Evolutionary conservation across 1,284 basidiomycete species (phyloP).

Genomic region (Rhizopogon parksii): DNA sequence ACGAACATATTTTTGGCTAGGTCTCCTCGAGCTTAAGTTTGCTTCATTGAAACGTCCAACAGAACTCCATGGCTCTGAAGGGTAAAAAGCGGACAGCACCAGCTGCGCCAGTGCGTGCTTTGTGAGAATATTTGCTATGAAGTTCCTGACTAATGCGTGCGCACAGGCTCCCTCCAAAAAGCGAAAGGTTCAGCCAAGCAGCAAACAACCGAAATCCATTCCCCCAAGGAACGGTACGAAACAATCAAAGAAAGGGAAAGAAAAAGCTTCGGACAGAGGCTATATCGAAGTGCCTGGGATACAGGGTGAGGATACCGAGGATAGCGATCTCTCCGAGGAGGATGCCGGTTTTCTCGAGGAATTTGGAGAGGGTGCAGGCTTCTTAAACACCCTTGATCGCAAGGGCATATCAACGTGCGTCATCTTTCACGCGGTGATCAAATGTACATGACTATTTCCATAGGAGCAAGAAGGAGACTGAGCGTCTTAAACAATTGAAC

Average conservation of each 20-base stretch:
- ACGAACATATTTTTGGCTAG: background rate
- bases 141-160: conserved; percentile 10
- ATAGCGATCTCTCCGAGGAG: conserved; percentile 53
- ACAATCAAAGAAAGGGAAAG: conserved; percentile 45
- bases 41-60: background rate
- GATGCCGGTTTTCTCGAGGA: conserved; percentile 55
- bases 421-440: conserved; percentile 4
- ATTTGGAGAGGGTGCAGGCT: conserved; percentile 49
- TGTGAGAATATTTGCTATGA: background rate
- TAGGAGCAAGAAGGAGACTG: conserved; percentile 76
- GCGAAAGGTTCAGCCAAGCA: conserved; percentile 32
- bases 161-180: conserved; percentile 37
- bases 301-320: conserved; percentile 33
- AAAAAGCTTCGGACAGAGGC: conserved; percentile 50
- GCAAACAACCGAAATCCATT: conserved; percentile 16
- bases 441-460: conserved; percentile 6
- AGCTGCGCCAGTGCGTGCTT: conserved; percentile 24
- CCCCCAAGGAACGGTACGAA: conserved; percentile 17
- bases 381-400: conserved; percentile 58
- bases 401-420: conserved; percentile 66
- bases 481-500: conserved; percentile 53
- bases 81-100: conserved; percentile 30
- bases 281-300: conserved; percentile 56
- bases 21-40: background rate
- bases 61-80: conserved; percentile 18